Conservation (phyloP, 2,329 filamentous ascomycete genomes). For the Phialophora verrucosa region DNA sequence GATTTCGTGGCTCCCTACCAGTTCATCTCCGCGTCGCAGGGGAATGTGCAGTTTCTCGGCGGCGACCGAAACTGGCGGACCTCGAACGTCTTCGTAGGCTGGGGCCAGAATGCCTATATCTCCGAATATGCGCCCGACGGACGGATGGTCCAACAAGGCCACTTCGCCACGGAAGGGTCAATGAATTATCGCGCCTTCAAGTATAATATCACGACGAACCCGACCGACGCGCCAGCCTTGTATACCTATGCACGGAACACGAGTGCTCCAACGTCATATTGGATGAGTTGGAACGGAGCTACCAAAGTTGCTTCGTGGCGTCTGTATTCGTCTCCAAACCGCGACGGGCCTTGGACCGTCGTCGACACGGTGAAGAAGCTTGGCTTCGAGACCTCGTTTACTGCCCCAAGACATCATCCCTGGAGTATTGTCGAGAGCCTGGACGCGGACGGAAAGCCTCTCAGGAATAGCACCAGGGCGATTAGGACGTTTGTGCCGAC, state of each 20-base stretch:
- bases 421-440: constrained; percentile 34
- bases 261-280: constrained; percentile 38
- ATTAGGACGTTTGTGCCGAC: constrained; percentile 33
- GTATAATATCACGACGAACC: constrained; percentile 37
- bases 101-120: constrained; percentile 49
- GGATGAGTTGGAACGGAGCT: constrained; percentile 56
- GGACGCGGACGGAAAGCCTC: constrained; percentile 25
- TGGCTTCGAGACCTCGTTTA: constrained; percentile 50
- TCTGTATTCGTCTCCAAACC: constrained; percentile 40
- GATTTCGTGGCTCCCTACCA: constrained; percentile 40
- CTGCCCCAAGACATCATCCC: constrained; percentile 21
- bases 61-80: constrained; percentile 32
- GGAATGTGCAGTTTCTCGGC: constrained; percentile 46
- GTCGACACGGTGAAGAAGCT: constrained; percentile 43
- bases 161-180: constrained; percentile 43
- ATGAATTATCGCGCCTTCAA: constrained; percentile 53
- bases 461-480: constrained; percentile 29
- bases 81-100: constrained; percentile 49
- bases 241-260: constrained; percentile 31
- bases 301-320: constrained; percentile 53
- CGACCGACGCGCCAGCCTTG: constrained; percentile 31
- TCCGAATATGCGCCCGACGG: constrained; percentile 48
- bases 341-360: constrained; percentile 39
- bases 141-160: constrained; percentile 47
- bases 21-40: constrained; percentile 41